These are phyloP conservation scores for Gentiana macrophylla DNA, from an alignment of 257 asterid genomes.

Conservation along the genomic window DNA sequence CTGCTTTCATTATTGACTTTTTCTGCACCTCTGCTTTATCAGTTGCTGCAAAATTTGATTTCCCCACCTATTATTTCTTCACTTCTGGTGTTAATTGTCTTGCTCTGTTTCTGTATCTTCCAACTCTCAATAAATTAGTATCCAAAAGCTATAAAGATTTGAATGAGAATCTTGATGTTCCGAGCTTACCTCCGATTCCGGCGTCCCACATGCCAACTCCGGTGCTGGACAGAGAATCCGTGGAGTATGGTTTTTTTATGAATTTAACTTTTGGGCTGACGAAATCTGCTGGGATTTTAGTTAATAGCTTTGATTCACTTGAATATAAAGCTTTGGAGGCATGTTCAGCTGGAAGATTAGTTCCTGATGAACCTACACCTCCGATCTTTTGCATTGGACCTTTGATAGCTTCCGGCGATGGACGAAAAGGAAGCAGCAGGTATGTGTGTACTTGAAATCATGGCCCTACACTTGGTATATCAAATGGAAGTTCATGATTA, in stretches of 20 bases:
- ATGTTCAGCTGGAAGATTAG: conserved; percentile 27
- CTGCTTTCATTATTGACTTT: conserved; percentile 50
- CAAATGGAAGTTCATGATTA: too few species aligned
- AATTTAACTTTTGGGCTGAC: conserved; percentile 1
- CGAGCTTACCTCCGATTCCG: conserved; percentile 37
- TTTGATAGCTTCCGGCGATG: conserved; percentile 25
- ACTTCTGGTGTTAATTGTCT: conserved; percentile 35
- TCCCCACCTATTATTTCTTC: conserved; percentile 34
- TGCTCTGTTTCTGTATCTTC: conserved; percentile 22
- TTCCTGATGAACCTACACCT: conserved; percentile 33
- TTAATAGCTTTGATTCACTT: conserved; percentile 38
- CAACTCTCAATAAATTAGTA: conserved; percentile 16
- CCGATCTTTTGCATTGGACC: conserved; percentile 58
- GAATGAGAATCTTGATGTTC: conserved; percentile 23
- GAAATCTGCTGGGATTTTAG: conserved; percentile 26
- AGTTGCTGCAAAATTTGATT: conserved; percentile 17
- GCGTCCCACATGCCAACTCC: conserved; percentile 30
- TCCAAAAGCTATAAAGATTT: conserved; percentile 29
- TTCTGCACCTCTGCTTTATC: conserved; percentile 31
- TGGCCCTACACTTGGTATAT: too few species aligned
- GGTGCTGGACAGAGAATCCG: conserved; percentile 18
- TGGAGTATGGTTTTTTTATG: conserved; percentile 22
- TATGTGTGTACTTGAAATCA: conserved; percentile 1
- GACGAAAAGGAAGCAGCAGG: conserved; percentile 43
- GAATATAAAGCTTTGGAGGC: conserved; percentile 26